Evolutionary conservation across 345 rosid genomes (phyloP), one percentile per base, ranked within the genome.

Genomic region (Erucastrum elatum): DNA sequence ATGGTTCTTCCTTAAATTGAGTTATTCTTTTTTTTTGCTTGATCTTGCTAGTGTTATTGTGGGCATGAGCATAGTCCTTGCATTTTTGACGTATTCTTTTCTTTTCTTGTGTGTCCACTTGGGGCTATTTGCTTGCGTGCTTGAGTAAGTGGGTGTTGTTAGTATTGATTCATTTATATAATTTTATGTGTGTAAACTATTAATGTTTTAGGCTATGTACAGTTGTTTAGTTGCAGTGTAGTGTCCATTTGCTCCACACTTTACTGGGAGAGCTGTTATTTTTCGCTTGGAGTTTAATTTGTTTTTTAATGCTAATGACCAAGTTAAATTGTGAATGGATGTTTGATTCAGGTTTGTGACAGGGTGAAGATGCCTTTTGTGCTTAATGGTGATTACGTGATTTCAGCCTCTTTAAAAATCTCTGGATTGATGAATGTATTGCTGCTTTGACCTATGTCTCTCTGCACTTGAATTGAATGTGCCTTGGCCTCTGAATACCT

Each of bases 311-410:
- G 68, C 86, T 90, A 91, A 87, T 89, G 87, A 81, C 84, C 11
- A 64, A 80, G 58, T 87, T 88, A 84, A 85, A 94, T 76, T 90
- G 85, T 88, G 85, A 72, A 82, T 88, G 94, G 85, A 84, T 90
- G 84, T 89, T 93, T 93, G 91, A 86, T 87, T 89, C 97, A 92
- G 96, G 97, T 90, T 86, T 88, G 61, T 90, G 89, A 90, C 90
- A 89, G 90, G 89, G 81, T 80, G 97, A 87, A 88, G 97, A 89
- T 92, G 96, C 90, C 89, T 89, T 84, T 88, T 86, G 86, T 93
- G 96, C 88, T 93, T 87, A 90, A 12, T 90, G 91, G 93, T 93
- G 97, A 89, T 87, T 81, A 80, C 88, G 66, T 92, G 92, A 87
- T 81, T 90, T 94, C 96, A 84, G 90, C 86, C 76, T 81, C 79